phyloP scores from a whole-genome alignment of 1,284 basidiomycete species.

The Phaffia rhodozyma region DNA sequence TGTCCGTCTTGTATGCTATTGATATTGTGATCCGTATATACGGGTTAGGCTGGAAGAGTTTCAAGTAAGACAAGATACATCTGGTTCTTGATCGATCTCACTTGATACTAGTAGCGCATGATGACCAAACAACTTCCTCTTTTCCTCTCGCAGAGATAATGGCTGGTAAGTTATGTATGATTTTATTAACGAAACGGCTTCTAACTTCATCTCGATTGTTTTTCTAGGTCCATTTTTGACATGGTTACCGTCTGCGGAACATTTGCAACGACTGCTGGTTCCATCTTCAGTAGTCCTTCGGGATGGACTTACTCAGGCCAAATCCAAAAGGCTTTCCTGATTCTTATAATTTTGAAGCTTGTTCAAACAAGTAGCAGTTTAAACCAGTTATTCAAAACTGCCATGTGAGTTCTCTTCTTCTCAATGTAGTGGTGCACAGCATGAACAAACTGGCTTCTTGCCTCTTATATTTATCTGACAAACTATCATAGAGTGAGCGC shows the following conservation, averaged over 20 bases:
- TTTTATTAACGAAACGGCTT: neutral
- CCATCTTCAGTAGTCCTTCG: slow-evolving; percentile 39
- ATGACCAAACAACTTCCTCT: too few species aligned
- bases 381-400: slow-evolving; percentile 95
- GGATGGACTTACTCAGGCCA: slow-evolving; percentile 43
- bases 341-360: slow-evolving; percentile 85
- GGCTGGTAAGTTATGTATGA: slow-evolving; percentile 48
- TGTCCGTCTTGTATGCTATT: too few species aligned
- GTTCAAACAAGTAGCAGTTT: slow-evolving; percentile 79
- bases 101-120: too few species aligned
- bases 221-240: slow-evolving; percentile 65
- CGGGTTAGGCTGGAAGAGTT: slow-evolving; percentile 61
- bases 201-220: neutral
- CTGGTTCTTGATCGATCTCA: too few species aligned
- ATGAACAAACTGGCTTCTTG: slow-evolving; percentile 2
- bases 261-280: slow-evolving; percentile 67
- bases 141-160: slow-evolving; percentile 62
- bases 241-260: slow-evolving; percentile 69
- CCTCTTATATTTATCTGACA: slow-evolving; percentile 54
- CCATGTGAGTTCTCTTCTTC: slow-evolving; percentile 49
- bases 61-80: too few species aligned
- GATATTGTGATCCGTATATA: slow-evolving; percentile 49
- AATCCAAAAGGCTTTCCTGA: slow-evolving; percentile 88
- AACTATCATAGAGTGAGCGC: too few species aligned
- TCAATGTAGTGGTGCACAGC: slow-evolving; percentile 1